A percentile compares a stretch with the other conserved stretches of the same genome.
Evolutionary conservation across 2,329 filamentous ascomycete species (phyloP).

Genomic region (Paecilomyces sp.): DNA sequence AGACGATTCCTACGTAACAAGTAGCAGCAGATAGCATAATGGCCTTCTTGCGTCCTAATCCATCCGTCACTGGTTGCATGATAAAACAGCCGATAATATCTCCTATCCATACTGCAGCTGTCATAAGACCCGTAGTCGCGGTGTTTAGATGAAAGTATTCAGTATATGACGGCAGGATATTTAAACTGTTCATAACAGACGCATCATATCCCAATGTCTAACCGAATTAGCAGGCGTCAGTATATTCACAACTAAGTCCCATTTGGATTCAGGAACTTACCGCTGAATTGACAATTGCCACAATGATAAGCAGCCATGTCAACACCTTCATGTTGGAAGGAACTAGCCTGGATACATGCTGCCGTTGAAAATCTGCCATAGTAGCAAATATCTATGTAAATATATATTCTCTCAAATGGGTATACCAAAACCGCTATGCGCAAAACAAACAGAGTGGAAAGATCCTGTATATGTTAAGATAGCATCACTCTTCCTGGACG

Average conservation of each 20-base stretch:
- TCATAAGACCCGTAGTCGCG: slow-evolving; percentile 49
- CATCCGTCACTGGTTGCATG: slow-evolving; percentile 37
- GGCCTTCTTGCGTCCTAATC: slow-evolving; percentile 36
- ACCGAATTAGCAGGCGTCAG: background rate
- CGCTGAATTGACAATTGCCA: slow-evolving; percentile 39
- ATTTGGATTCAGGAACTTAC: slow-evolving; percentile 16
- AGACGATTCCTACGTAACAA: slow-evolving; percentile 38
- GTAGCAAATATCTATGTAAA: no score
- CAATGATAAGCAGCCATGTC: slow-evolving; percentile 36
- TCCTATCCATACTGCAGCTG: slow-evolving; percentile 50
- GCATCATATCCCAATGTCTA: slow-evolving; percentile 34
- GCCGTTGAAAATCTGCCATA: background rate
- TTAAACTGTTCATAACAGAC: slow-evolving; percentile 51
- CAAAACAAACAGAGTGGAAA: no score
- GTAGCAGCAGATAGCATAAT: slow-evolving; percentile 36
- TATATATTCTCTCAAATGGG: no score
- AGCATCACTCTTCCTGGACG: no score
- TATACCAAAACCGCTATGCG: no score
- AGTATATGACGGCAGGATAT: slow-evolving; percentile 50
- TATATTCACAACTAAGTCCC: background rate
- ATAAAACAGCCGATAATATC: slow-evolving; percentile 40
- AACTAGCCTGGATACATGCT: slow-evolving; percentile 1
- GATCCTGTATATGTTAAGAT: no score
- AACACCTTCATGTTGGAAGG: slow-evolving; percentile 15
- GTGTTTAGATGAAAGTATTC: slow-evolving; percentile 51